phyloP scores from a whole-genome alignment of 176 grass and related monocot species.

The Chrysopogon serrulatus region DNA sequence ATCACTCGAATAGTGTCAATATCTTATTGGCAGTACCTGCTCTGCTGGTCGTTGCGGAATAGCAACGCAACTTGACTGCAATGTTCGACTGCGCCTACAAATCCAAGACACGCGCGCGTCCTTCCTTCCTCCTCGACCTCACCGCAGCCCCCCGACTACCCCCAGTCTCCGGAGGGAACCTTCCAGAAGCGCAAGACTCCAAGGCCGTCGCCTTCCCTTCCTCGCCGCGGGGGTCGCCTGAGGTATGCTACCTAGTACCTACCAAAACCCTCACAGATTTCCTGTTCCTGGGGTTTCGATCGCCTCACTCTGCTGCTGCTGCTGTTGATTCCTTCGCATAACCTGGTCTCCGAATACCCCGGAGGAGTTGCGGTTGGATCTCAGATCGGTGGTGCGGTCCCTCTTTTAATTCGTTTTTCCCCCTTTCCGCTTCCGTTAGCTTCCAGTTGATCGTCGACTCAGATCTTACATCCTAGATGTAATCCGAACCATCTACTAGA shows the following conservation, averaged over 20 bases:
- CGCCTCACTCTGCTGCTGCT: neutral
- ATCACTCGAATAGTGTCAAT: too few species aligned
- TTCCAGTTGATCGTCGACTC: neutral
- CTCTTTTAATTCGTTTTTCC: neutral
- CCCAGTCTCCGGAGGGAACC: neutral
- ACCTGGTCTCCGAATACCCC: neutral
- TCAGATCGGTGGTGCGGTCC: neutral
- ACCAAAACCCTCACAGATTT: neutral
- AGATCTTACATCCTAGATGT: neutral
- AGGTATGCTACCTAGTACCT: neutral
- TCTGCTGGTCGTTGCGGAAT: neutral
- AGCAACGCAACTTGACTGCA: neutral
- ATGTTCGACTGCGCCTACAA: neutral
- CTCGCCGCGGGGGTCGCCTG: conserved; percentile 28
- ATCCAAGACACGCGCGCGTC: neutral
- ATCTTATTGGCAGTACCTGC: neutral
- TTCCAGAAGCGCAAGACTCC: conserved; percentile 37
- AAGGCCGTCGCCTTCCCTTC: neutral
- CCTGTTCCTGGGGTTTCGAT: neutral
- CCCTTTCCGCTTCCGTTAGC: neutral
- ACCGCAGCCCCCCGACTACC: neutral
- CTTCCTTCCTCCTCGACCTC: neutral
- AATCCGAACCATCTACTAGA: neutral
- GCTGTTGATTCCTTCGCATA: too few species aligned
- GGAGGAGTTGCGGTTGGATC: neutral